A percentile compares a stretch with the other conserved stretches of the same genome.
phyloP scores from a whole-genome alignment of 441 rosid genomes.

The Bocquillonia castaneifolia region DNA sequence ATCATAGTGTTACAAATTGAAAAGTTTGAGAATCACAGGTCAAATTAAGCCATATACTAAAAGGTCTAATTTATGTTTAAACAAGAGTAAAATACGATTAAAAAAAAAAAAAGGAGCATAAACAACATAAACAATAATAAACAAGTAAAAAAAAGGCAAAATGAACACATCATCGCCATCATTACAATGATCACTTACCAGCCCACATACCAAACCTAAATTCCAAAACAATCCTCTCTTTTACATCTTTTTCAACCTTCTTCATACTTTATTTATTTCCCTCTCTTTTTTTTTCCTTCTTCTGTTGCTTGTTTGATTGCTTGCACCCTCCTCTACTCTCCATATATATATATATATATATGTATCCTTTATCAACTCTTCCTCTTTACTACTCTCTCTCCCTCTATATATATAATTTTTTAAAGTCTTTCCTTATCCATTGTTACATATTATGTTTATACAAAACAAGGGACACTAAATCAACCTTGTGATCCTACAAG shows the following conservation, averaged over 20 bases:
- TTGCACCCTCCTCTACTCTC: conserved; percentile 23
- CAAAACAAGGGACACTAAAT: conserved; percentile 21
- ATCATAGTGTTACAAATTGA: no score
- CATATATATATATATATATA: no score
- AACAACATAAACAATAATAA: conserved; percentile 1
- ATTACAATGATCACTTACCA: conserved; percentile 51
- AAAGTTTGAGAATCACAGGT: no score
- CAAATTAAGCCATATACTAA: no score
- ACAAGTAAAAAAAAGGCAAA: not conserved
- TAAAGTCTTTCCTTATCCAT: conserved; percentile 1
- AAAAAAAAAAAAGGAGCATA: not conserved
- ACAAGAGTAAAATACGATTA: no score
- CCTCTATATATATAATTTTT: not conserved
- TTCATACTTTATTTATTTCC: conserved; percentile 27
- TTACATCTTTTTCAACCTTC: conserved; percentile 28
- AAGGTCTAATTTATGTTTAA: no score
- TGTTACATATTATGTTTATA: not conserved
- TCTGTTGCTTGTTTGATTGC: conserved; percentile 24
- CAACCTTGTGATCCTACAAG: conserved; percentile 25
- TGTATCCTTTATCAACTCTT: no score
- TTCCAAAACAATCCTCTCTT: conserved; percentile 32
- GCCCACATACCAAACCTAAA: conserved; percentile 45
- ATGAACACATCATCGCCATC: conserved; percentile 35
- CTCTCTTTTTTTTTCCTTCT: conserved; percentile 31
- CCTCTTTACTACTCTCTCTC: conserved; percentile 22